phyloP scores from a whole-genome alignment of 768 basidiomycete genomes.

The Cantharellus cinnabarinus region DNA sequence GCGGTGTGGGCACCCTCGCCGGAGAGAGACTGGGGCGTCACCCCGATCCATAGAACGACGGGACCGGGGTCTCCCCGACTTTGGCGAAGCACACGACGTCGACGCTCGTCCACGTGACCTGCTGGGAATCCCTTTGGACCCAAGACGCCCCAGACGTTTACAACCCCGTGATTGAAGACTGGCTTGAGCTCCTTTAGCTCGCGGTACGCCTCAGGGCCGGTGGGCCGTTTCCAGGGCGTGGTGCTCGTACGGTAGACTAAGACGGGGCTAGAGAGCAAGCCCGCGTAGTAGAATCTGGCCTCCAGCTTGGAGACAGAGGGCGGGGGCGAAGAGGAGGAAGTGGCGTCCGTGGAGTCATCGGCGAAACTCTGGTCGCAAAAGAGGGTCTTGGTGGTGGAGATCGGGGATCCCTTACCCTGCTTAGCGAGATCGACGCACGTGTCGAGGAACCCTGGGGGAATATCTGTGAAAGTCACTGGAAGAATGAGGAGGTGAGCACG shows the following conservation, averaged over 20 bases:
- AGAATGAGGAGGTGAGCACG: too few relatives aligned
- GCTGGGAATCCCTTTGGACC: constrained; percentile 4
- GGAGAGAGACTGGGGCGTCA: constrained; percentile 1
- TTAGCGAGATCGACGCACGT: too few relatives aligned
- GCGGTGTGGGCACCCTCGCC: constrained; percentile 5
- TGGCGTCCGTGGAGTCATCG: neutral
- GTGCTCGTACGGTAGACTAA: constrained; percentile 16
- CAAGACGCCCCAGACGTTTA: constrained; percentile 9
- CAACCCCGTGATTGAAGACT: constrained; percentile 12
- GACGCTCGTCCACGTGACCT: constrained; percentile 10
- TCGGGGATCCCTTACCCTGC: too few relatives aligned
- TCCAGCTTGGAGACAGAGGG: constrained; percentile 8
- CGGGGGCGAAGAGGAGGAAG: neutral
- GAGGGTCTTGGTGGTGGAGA: too few relatives aligned
- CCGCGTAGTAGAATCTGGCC: constrained; percentile 13
- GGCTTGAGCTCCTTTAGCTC: constrained; percentile 11
- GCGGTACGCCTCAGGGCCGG: constrained; percentile 14
- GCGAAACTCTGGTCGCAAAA: too few relatives aligned
- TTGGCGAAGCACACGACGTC: constrained; percentile 11
- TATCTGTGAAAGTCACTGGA: too few relatives aligned
- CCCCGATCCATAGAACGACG: constrained; percentile 9
- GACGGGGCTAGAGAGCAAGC: constrained; percentile 15
- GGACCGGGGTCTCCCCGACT: constrained; percentile 6
- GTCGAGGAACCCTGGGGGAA: too few relatives aligned
- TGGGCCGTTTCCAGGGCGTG: constrained; percentile 13